Evolutionary conservation across 257 asterid genomes (phyloP), one percentile per base, ranked within the genome.

Genomic region (Voacanga thouarsii): DNA sequence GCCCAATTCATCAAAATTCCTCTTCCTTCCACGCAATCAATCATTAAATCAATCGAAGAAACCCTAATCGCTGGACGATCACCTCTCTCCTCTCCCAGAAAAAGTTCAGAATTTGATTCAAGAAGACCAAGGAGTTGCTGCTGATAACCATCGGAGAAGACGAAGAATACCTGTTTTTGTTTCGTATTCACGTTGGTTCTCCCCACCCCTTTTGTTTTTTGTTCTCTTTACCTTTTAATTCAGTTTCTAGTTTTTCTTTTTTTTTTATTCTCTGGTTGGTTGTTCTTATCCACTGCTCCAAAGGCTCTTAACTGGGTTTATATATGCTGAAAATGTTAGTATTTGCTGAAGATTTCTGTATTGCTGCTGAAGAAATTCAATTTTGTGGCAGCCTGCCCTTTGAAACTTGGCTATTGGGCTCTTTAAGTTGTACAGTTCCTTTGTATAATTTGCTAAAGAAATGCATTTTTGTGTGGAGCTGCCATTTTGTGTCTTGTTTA

Each of bases 21-120:
- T 68, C 73, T 67, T 39, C 21, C 73, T 8, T 68, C 73, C 73
- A 68, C 73, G 73, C 73, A 68, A 39, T 68, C 73, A 41, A 68
- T 68, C 73, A 68, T 64, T 44, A 68, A 6, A 21, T 1, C n/a
- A 21, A 57, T n/a, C 28, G 9, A 23, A 68, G 10, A 67, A 68
- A n/a, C 69, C 73, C 53, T 41, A 68, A 41, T 41, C 53, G 15
- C 3, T 28, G 7, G 50, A 19, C 28, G 7, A 41, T 68, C 53
- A 21, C 41, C 26, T 39, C 28, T 21, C 30, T 19, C 1, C 61
- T 3, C 26, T 51, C 21, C 5, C 61, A 21, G 16, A 1, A 43
- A 55, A 51, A 18, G 7, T 68, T 68, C 12, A 19, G 24, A 55
- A 55, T 2, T 19, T 55, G n/a, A 55, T 68, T 53, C 41, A 14